A percentile compares a stretch with the other conserved stretches of the same genome.
Conservation (phyloP, 1,284 basidiomycete species). For the Heterobasidion irregulare region DNA sequence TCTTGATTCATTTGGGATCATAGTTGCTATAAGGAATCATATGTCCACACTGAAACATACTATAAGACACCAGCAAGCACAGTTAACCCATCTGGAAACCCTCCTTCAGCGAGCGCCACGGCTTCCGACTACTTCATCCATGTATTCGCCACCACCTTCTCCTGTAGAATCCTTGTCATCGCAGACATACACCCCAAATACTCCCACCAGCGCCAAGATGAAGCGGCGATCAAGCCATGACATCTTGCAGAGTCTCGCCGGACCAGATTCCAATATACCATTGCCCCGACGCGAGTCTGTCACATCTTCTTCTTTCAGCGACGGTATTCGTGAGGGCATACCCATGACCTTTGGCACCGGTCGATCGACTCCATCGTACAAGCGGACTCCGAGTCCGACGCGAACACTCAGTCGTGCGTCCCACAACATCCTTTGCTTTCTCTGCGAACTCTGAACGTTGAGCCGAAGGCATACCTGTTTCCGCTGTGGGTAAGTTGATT, state of each 20-base stretch:
- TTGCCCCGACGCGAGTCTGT: slow-evolving; percentile 45
- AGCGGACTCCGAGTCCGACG: slow-evolving; percentile 62
- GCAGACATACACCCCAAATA: slow-evolving; percentile 23
- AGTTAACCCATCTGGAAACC: slow-evolving; percentile 58
- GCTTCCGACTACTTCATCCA: slow-evolving; percentile 32
- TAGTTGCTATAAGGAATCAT: slow-evolving; percentile 63
- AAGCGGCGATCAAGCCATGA: slow-evolving; percentile 63
- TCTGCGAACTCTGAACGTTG: background rate
- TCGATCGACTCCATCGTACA: slow-evolving; percentile 31
- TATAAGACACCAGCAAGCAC: slow-evolving; percentile 71
- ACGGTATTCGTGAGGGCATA: slow-evolving; percentile 62
- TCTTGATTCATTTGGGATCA: background rate
- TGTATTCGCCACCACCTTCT: slow-evolving; percentile 30
- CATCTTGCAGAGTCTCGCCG: slow-evolving; percentile 57
- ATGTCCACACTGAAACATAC: slow-evolving; percentile 70
- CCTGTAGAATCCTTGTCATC: slow-evolving; percentile 17
- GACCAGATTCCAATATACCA: slow-evolving; percentile 66
- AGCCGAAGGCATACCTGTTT: slow-evolving; percentile 64
- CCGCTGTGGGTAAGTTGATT: slow-evolving; percentile 59
- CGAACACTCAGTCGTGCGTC: slow-evolving; percentile 71
- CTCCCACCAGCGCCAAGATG: slow-evolving; percentile 30
- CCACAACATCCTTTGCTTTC: slow-evolving; percentile 1
- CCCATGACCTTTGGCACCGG: slow-evolving; percentile 44
- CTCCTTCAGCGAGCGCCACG: slow-evolving; percentile 55
- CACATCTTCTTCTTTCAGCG: slow-evolving; percentile 15